Percentiles rank a stretch among this genome's conserved stretches.
These are phyloP conservation scores for Lentinus tigrinus DNA, from an alignment of 768 basidiomycete genomes.

Conservation along the genomic window DNA sequence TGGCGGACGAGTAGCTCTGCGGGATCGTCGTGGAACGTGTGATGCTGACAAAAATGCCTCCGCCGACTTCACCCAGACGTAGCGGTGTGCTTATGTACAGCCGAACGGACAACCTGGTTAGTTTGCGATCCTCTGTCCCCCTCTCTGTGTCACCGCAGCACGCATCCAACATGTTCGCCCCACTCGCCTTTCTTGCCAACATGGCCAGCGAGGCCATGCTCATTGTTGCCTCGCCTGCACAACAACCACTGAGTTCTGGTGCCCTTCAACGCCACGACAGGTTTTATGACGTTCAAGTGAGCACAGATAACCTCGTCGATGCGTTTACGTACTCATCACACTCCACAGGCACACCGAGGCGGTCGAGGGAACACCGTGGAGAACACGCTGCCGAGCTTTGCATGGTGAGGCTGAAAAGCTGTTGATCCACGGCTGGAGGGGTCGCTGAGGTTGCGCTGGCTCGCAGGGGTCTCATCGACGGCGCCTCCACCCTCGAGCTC, in stretches of 20 bases:
- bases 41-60: not conserved
- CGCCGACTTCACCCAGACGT: not conserved
- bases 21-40: conserved; percentile 16
- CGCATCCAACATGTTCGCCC: conserved; percentile 18
- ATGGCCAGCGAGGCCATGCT: conserved; percentile 15
- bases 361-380: conserved; percentile 75
- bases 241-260: conserved; percentile 20
- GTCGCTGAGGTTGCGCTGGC: conserved; percentile 3
- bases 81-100: not conserved
- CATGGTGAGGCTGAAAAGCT: conserved; percentile 53
- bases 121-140: not conserved
- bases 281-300: conserved; percentile 54
- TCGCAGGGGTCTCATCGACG: conserved; percentile 69
- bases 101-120: not conserved
- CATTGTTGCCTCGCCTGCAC: conserved; percentile 29
- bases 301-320: conserved; percentile 6
- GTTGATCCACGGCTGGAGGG: not conserved
- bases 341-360: conserved; percentile 68
- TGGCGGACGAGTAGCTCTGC: not conserved
- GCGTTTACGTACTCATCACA: conserved; percentile 12
- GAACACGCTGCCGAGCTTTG: conserved; percentile 72
- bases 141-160: not conserved
- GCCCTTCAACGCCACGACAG: conserved; percentile 18
- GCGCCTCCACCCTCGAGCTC: conserved; percentile 73
- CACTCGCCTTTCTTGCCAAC: conserved; percentile 15